phyloP scores from a whole-genome alignment of 2,329 filamentous ascomycete species.

The Cladorrhinum sp. region DNA sequence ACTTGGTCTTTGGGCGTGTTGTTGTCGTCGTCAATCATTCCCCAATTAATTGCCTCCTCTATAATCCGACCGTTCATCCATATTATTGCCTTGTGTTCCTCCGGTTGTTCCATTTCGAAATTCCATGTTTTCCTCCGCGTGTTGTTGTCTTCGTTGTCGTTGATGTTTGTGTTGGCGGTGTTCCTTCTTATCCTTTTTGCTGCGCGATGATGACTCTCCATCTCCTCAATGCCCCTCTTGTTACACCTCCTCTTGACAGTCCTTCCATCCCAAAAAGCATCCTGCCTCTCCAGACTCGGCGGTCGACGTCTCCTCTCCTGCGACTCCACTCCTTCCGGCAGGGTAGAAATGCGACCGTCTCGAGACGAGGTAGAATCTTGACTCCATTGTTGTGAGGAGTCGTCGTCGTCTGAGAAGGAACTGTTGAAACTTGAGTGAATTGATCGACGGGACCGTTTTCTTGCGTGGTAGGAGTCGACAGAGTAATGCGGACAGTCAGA shows the following conservation, averaged over 20 bases:
- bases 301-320: slow-evolving; percentile 30
- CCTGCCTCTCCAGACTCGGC: slow-evolving; percentile 45
- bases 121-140: slow-evolving; percentile 8
- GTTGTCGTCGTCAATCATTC: neutral
- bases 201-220: slow-evolving; percentile 13
- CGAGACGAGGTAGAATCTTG: neutral
- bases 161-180: neutral
- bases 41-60: neutral
- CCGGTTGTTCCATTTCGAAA: neutral
- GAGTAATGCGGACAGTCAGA: neutral
- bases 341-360: neutral
- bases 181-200: neutral
- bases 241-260: slow-evolving; percentile 33
- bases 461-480: neutral
- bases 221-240: neutral
- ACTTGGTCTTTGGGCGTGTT: neutral
- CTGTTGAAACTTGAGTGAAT: neutral
- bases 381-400: neutral
- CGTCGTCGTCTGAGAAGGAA: neutral
- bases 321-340: neutral
- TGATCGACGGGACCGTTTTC: neutral
- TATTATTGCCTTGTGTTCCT: neutral
- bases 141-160: slow-evolving; percentile 7
- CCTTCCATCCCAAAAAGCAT: slow-evolving; percentile 43
- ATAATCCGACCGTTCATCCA: neutral